Evolutionary conservation across 2,329 filamentous ascomycete genomes (phyloP).

Genomic region (Epicoccum nigrum): DNA sequence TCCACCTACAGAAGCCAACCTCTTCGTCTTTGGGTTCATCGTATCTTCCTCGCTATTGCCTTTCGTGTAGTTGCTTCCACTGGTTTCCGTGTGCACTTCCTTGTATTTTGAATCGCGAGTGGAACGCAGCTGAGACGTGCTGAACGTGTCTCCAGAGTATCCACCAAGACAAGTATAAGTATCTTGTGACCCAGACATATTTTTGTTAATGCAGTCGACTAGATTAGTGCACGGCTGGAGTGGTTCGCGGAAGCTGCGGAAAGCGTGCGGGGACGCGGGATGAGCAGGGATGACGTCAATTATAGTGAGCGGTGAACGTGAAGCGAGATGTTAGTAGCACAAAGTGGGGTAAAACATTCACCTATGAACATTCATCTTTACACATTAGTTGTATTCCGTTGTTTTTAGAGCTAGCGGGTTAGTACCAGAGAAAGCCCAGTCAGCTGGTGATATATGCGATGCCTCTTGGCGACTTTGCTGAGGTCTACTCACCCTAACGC

Average conservation of each 20-base stretch:
- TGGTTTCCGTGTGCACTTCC: conserved; percentile 15
- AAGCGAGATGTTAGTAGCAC: too few species aligned
- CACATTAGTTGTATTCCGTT: too few species aligned
- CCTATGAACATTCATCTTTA: too few species aligned
- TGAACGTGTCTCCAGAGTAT: conserved; percentile 20
- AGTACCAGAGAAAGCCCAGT: too few species aligned
- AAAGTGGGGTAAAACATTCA: too few species aligned
- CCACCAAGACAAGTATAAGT: conserved; percentile 9
- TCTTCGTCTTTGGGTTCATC: conserved; percentile 21
- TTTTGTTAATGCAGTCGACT: neutral
- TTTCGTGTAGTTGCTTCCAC: neutral
- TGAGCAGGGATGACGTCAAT: conserved; percentile 8
- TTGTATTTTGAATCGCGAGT: conserved; percentile 17
- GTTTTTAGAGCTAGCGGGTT: too few species aligned
- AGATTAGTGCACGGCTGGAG: conserved; percentile 14
- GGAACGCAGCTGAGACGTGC: conserved; percentile 11
- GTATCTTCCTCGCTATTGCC: conserved; percentile 10
- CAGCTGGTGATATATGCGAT: too few species aligned
- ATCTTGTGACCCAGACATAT: conserved; percentile 16
- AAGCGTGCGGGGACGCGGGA: neutral
- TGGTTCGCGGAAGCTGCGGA: conserved; percentile 8
- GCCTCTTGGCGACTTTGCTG: too few species aligned
- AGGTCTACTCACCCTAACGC: too few species aligned
- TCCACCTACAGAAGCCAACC: conserved; percentile 7
- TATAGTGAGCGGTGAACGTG: neutral